Evolutionary conservation across 148 eudicot species (phyloP).

Genomic region (Chenopodium berlandieri): DNA sequence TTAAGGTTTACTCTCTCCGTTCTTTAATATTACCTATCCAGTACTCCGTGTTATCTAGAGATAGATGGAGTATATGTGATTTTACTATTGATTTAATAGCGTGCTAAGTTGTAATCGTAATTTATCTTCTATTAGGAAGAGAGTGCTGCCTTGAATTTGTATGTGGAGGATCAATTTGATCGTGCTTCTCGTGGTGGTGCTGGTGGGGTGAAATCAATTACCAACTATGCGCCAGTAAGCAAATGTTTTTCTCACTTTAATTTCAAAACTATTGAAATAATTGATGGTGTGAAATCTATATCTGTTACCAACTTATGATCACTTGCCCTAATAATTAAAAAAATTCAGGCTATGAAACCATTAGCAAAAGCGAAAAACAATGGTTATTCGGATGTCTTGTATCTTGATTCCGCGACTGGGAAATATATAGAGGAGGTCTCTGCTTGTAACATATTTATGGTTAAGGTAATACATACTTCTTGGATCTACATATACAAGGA

Average conservation of each 20-base stretch:
- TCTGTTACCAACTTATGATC: not conserved
- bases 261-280: too few species aligned
- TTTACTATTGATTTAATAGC: too few species aligned
- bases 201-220: constrained; percentile 79
- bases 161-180: constrained; percentile 65
- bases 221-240: constrained; percentile 79
- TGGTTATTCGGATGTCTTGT: constrained; percentile 91
- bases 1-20: constrained; percentile 42
- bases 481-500: not conserved
- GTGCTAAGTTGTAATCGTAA: not conserved
- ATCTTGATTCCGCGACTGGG: constrained; percentile 66
- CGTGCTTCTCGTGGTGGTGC: constrained; percentile 81
- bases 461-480: constrained; percentile 53
- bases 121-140: constrained; percentile 49
- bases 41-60: not conserved
- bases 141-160: constrained; percentile 57
- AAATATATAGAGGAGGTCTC: constrained; percentile 76
- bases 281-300: not conserved
- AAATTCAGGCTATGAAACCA: constrained; percentile 56
- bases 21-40: too few species aligned
- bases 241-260: not conserved
- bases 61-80: not conserved
- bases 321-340: not conserved
- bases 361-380: constrained; percentile 49
- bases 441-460: constrained; percentile 66